phyloP scores from a whole-genome alignment of 257 asterid genomes.

The Solanum peruvianum region DNA sequence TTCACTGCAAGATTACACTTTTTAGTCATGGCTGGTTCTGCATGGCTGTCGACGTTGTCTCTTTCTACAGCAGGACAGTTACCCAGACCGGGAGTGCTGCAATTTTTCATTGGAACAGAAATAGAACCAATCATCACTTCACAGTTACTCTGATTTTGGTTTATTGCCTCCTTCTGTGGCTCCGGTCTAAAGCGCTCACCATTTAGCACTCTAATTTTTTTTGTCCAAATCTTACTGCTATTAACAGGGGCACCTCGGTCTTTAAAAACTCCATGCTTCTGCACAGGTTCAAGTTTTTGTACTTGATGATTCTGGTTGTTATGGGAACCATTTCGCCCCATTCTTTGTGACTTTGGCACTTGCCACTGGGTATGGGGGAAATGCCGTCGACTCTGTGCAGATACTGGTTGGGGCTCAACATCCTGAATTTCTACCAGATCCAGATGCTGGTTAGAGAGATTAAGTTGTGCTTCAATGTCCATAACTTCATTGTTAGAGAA shows the following conservation, averaged over 20 bases:
- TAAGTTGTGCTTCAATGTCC: slow-evolving; percentile 27
- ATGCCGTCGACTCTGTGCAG: slow-evolving; percentile 18
- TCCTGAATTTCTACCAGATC: slow-evolving; percentile 24
- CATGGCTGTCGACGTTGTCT: slow-evolving; percentile 2
- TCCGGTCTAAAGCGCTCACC: slow-evolving; percentile 23
- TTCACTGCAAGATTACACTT: slow-evolving; percentile 26
- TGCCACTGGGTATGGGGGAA: slow-evolving; percentile 30
- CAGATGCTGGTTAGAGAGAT: slow-evolving; percentile 18
- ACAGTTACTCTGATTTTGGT: slow-evolving; percentile 30
- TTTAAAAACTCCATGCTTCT: slow-evolving; percentile 39
- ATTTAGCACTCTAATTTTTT: slow-evolving; percentile 37
- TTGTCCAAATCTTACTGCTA: slow-evolving; percentile 64
- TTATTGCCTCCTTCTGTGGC: slow-evolving; percentile 16
- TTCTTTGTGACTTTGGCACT: slow-evolving; percentile 43
- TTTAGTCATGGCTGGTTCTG: slow-evolving; percentile 17
- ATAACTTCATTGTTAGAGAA: slow-evolving; percentile 29
- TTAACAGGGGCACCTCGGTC: slow-evolving; percentile 22
- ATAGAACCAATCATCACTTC: slow-evolving; percentile 80
- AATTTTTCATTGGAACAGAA: slow-evolving; percentile 37
- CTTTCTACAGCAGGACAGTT: slow-evolving; percentile 5
- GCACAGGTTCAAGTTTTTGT: slow-evolving; percentile 33
- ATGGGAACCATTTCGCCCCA: slow-evolving; percentile 34
- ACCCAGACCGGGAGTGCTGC: slow-evolving; percentile 13
- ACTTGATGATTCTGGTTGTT: slow-evolving; percentile 31
- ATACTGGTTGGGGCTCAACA: slow-evolving; percentile 22